Evolutionary conservation across 352 stramenopile species (phyloP).

Genomic region (Pelagophyceae sp.): DNA sequence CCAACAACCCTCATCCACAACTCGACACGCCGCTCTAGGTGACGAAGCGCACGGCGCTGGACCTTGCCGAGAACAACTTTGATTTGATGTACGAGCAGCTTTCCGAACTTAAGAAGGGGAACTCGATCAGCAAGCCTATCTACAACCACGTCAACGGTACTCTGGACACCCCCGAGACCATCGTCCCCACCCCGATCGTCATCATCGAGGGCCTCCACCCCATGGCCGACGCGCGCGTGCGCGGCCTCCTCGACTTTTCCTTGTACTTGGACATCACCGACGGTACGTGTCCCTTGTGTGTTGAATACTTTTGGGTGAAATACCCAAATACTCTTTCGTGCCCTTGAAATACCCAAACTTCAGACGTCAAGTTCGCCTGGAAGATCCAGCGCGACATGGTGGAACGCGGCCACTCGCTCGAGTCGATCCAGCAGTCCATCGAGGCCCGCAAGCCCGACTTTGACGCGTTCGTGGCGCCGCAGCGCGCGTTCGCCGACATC

Average conservation of each 20-base stretch:
- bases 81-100: constrained; percentile 74
- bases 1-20: neutral
- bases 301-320: too few relatives aligned
- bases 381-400: constrained; percentile 77
- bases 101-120: constrained; percentile 61
- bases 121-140: constrained; percentile 66
- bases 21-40: too few relatives aligned
- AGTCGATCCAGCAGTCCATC: constrained; percentile 70
- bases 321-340: too few relatives aligned
- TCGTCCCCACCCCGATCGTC: constrained; percentile 68
- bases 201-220: constrained; percentile 74
- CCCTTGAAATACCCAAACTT: too few relatives aligned
- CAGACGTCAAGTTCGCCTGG: constrained; percentile 76
- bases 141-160: constrained; percentile 80
- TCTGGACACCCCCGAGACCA: constrained; percentile 63
- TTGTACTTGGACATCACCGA: constrained; percentile 73
- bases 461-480: constrained; percentile 66
- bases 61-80: constrained; percentile 70
- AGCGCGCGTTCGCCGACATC: constrained; percentile 60
- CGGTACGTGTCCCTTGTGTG: too few relatives aligned
- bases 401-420: constrained; percentile 65
- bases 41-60: constrained; percentile 57
- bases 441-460: constrained; percentile 72
- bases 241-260: constrained; percentile 67
- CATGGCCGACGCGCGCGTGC: constrained; percentile 63